Base-by-base conservation (phyloP, 441 rosid genomes). In the Erysimum cheiri region DNA sequence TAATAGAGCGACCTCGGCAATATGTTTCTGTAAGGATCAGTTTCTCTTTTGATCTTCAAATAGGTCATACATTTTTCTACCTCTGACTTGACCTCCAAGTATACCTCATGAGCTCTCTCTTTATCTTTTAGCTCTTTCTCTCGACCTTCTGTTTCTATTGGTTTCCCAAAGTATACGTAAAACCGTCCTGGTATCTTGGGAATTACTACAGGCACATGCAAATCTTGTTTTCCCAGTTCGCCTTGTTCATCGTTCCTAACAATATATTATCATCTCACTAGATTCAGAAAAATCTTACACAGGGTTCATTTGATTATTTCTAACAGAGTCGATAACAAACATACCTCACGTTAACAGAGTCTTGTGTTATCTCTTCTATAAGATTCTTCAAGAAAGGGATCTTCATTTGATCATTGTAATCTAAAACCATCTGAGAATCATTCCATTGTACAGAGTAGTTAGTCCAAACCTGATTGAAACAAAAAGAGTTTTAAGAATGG, bases 341-440 rank as follows among this genome's bases (percentile, higher is more conserved):
- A n/a, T 82, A 87, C 97, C 97, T 87, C 60, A 84, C 65, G 9
- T 28, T 72, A 41, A 43, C 64, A 37, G 31, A 44, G 67, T 80
- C 87, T 3, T 60, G 71, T 6, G 85, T 74, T 44, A 78, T 5
- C 37, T 66, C 62, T 10, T 64, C 66, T 64, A 87, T 85, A 40
- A 64, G 37, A 53, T 80, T 60, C 64, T 83, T 86, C 15, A 83
- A 72, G 64, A 78, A 82, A 19, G 96, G 95, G 64, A 88, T 83
- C 80, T 82, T 88, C 82, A 80, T 85, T 76, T 81, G 88, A 67
- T 92, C 98, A 64, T 92, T 72, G 54, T 84, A 87, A 77, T 88
- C 98, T 32, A 90, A 74, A 41, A 88, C 66, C 28, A 90, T 87
- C 98, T 90, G 82, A 9, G 44, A 50, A 49, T 22, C 74, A 57